Evolutionary conservation across 1,284 basidiomycete species (phyloP).

Genomic region (Blastosporella zonata): DNA sequence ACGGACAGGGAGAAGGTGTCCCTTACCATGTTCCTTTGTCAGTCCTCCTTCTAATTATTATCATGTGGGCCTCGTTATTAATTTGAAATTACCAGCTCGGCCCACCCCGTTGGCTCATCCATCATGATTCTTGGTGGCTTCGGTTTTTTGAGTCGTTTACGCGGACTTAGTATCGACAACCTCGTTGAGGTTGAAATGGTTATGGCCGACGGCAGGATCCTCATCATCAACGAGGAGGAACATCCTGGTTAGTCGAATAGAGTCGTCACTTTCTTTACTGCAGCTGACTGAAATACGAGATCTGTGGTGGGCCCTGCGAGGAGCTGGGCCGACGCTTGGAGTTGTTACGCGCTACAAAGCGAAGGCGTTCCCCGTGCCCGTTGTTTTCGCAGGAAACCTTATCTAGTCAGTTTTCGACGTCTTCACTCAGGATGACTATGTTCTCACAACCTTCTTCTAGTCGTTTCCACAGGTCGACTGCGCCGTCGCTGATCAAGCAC

Average conservation of each 20-base stretch:
- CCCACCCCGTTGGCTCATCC: slow-evolving; percentile 76
- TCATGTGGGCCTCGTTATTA: slow-evolving; percentile 8
- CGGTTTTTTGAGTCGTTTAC: slow-evolving; percentile 81
- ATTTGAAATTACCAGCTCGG: slow-evolving; percentile 44
- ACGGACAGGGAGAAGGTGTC: slow-evolving; percentile 53
- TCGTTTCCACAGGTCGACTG: slow-evolving; percentile 80
- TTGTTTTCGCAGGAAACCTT: slow-evolving; percentile 87
- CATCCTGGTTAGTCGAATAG: slow-evolving; percentile 52
- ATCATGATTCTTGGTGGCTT: slow-evolving; percentile 88
- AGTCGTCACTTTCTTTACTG: not conserved
- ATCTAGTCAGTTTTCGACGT: slow-evolving; percentile 64
- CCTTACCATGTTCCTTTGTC: slow-evolving; percentile 85
- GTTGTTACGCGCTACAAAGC: slow-evolving; percentile 86
- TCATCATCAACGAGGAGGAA: slow-evolving; percentile 65
- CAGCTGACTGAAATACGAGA: slow-evolving; percentile 37
- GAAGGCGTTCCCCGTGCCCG: slow-evolving; percentile 81
- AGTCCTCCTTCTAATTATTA: slow-evolving; percentile 25
- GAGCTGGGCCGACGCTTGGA: slow-evolving; percentile 81
- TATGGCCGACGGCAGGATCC: slow-evolving; percentile 73
- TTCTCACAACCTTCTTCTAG: slow-evolving; percentile 33
- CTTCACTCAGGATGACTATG: slow-evolving; percentile 1
- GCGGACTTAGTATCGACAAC: slow-evolving; percentile 84
- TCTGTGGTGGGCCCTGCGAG: slow-evolving; percentile 88
- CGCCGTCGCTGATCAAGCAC: slow-evolving; percentile 84
- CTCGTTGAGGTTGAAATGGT: slow-evolving; percentile 86